phyloP scores from a whole-genome alignment of 169 alveolate species.

The Plasmodium inui region DNA sequence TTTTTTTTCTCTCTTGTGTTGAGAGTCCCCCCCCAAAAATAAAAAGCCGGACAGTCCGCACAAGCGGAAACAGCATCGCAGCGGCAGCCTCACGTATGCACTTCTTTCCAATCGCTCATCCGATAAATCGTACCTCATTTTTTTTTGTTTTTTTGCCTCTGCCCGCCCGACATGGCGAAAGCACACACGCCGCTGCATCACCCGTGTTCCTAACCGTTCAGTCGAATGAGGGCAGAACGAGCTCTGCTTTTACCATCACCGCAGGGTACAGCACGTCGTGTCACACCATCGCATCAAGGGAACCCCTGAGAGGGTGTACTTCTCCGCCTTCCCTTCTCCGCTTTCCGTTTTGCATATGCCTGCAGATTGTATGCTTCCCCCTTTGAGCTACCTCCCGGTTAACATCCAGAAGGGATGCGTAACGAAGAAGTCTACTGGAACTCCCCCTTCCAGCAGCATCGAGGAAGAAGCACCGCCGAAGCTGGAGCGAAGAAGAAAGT shows the following conservation, averaged over 20 bases:
- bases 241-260: background rate
- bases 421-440: background rate
- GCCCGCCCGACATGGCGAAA: background rate
- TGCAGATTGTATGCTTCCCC: background rate
- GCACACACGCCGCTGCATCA: background rate
- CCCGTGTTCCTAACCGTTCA: background rate
- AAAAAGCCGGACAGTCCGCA: background rate
- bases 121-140: background rate
- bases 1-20: background rate
- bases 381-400: background rate
- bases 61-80: background rate
- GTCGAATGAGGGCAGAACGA: background rate
- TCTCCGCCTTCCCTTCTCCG: background rate
- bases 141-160: background rate
- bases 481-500: background rate
- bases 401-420: background rate
- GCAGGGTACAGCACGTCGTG: no score
- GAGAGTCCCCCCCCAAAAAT: background rate
- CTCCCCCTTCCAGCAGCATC: background rate
- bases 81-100: background rate
- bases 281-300: background rate
- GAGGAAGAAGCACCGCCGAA: no score
- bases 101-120: background rate
- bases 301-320: background rate
- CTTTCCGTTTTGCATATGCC: background rate